Evolutionary conservation across 805 yeast genomes (phyloP).

Genomic region (Metschnikowia proteae): DNA sequence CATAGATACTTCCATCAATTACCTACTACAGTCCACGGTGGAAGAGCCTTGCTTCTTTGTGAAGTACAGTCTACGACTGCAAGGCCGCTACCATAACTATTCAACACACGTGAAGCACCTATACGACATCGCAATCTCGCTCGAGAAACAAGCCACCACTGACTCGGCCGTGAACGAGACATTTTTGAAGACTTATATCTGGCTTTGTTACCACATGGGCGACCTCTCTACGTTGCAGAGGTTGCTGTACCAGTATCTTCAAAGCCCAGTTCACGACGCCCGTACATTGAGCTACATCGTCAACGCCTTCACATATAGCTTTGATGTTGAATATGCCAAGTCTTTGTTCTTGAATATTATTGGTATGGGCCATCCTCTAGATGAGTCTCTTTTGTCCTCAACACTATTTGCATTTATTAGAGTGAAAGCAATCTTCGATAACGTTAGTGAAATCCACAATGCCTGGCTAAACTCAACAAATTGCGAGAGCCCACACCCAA

Average conservation of each 20-base stretch:
- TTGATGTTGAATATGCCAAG: conserved; percentile 32
- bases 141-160: conserved; percentile 11
- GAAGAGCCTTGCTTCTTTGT: conserved; percentile 14
- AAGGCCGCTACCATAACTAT: conserved; percentile 5
- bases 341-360: conserved; percentile 23
- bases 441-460: conserved; percentile 20
- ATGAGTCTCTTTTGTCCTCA: conserved; percentile 25
- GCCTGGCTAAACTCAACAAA: conserved; percentile 27
- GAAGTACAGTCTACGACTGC: conserved; percentile 10
- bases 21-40: conserved; percentile 11
- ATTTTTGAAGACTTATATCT: conserved; percentile 27
- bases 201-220: conserved; percentile 36
- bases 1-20: conserved; percentile 7
- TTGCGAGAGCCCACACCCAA: conserved; percentile 24
- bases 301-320: conserved; percentile 28
- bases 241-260: conserved; percentile 21
- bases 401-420: conserved; percentile 23
- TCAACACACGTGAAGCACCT: conserved; percentile 22
- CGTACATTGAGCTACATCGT: conserved; percentile 28
- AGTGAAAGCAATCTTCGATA: conserved; percentile 32
- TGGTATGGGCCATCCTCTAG: conserved; percentile 21
- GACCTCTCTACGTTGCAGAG: conserved; percentile 25
- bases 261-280: conserved; percentile 20
- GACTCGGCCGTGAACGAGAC: conserved; percentile 10
- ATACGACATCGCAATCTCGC: conserved; percentile 20